Evolutionary conservation across 2,329 filamentous ascomycete species (phyloP).

Genomic region (Xylaria sp.): DNA sequence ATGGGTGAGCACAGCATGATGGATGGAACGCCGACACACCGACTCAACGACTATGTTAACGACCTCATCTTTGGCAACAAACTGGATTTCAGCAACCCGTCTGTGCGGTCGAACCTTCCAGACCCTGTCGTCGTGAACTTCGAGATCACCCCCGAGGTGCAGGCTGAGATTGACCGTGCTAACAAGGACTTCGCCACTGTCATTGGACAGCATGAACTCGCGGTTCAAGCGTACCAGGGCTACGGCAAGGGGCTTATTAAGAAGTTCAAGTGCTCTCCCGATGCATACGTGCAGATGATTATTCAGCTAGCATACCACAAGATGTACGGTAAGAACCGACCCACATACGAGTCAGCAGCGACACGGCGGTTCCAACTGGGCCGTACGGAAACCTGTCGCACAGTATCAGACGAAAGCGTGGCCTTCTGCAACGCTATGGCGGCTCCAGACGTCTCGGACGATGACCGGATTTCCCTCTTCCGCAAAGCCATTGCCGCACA

Average conservation of each 20-base stretch:
- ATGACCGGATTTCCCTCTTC: slow-evolving; percentile 79
- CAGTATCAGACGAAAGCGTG: slow-evolving; percentile 89
- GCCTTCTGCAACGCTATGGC: slow-evolving; percentile 90
- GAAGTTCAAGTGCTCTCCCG: slow-evolving; percentile 98
- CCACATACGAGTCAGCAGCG: slow-evolving; percentile 96
- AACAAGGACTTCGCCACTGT: slow-evolving; percentile 81
- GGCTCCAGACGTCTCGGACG: slow-evolving; percentile 71
- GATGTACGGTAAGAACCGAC: slow-evolving; percentile 98
- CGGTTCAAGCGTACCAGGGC: slow-evolving; percentile 94
- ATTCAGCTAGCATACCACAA: slow-evolving; percentile 99
- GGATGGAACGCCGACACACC: slow-evolving; percentile 98
- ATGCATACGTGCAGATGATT: slow-evolving; percentile 98
- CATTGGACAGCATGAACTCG: slow-evolving; percentile 88
- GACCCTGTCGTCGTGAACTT: slow-evolving; percentile 84
- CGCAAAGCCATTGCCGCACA: slow-evolving; percentile 84
- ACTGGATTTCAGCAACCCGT: slow-evolving; percentile 84
- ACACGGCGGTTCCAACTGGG: slow-evolving; percentile 96
- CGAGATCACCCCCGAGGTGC: slow-evolving; percentile 77
- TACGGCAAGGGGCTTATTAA: slow-evolving; percentile 99
- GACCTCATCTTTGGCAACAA: slow-evolving; percentile 93
- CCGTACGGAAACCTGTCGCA: slow-evolving; percentile 94
- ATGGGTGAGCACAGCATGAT: slow-evolving; percentile 99
- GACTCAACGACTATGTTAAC: slow-evolving; percentile 94
- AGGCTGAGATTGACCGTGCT: slow-evolving; percentile 82
- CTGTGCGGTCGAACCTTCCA: slow-evolving; percentile 82